Conservation (phyloP, 2,329 filamentous ascomycete species). For the Didymella lethalis region DNA sequence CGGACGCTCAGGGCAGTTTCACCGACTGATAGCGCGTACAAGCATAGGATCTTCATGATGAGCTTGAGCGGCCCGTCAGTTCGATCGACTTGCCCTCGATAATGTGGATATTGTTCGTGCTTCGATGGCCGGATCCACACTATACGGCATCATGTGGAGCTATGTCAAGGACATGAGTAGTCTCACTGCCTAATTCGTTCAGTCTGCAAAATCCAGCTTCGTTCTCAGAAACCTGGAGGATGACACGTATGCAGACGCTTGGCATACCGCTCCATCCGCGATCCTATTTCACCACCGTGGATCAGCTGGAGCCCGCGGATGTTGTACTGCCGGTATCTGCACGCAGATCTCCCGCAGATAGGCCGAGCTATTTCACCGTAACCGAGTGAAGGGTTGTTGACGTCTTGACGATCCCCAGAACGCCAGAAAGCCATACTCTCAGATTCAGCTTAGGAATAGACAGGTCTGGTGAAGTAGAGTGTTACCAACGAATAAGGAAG, state of each 20-base stretch:
- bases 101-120: slow-evolving; percentile 85
- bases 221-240: slow-evolving; percentile 76
- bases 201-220: slow-evolving; percentile 77
- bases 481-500: slow-evolving; percentile 65
- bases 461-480: slow-evolving; percentile 85
- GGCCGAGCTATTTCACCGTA: slow-evolving; percentile 71
- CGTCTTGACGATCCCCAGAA: slow-evolving; percentile 69
- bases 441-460: slow-evolving; percentile 79
- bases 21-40: slow-evolving; percentile 73
- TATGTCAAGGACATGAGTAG: slow-evolving; percentile 81
- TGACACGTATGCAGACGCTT: slow-evolving; percentile 73
- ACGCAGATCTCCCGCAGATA: slow-evolving; percentile 57
- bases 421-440: slow-evolving; percentile 73
- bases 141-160: slow-evolving; percentile 74
- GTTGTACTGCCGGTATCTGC: slow-evolving; percentile 72
- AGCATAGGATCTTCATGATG: slow-evolving; percentile 77
- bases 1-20: slow-evolving; percentile 63
- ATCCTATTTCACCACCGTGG: slow-evolving; percentile 68
- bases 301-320: slow-evolving; percentile 62
- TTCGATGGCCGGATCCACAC: slow-evolving; percentile 80
- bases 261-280: slow-evolving; percentile 77
- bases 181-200: slow-evolving; percentile 72
- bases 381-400: slow-evolving; percentile 69
- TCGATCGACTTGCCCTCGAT: slow-evolving; percentile 75
- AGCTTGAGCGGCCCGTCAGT: slow-evolving; percentile 77